Conservation (phyloP, 1,284 basidiomycete species). For the Ceratobasidium papillatum region DNA sequence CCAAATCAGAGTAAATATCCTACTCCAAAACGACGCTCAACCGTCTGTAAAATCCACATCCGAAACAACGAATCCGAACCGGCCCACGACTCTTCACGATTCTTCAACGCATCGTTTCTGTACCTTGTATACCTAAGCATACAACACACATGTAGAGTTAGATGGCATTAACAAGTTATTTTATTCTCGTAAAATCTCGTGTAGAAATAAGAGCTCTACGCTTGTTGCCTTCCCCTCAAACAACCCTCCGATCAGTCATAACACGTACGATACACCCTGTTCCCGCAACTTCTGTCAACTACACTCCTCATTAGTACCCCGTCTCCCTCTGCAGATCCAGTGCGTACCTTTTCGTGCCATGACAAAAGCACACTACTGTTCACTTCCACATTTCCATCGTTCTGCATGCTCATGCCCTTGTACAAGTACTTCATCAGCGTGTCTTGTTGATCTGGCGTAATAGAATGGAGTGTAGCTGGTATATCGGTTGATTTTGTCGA, state of each 20-base stretch:
- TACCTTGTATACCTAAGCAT: slow-evolving; percentile 9
- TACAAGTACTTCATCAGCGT: slow-evolving; percentile 98
- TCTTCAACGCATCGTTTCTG: slow-evolving; percentile 38
- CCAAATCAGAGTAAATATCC: slow-evolving; percentile 25
- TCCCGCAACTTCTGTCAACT: slow-evolving; percentile 95
- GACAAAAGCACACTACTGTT: slow-evolving; percentile 89
- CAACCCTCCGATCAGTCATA: slow-evolving; percentile 91
- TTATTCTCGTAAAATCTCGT: neutral
- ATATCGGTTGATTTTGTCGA: slow-evolving; percentile 95
- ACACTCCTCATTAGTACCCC: slow-evolving; percentile 44
- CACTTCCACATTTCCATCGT: slow-evolving; percentile 72
- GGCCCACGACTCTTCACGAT: slow-evolving; percentile 34
- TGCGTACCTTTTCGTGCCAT: slow-evolving; percentile 93
- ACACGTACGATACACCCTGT: slow-evolving; percentile 97
- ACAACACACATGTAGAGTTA: slow-evolving; percentile 38
- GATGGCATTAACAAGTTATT: slow-evolving; percentile 22
- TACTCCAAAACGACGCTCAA: slow-evolving; percentile 23
- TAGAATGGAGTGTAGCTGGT: slow-evolving; percentile 72
- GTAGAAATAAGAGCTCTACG: neutral
- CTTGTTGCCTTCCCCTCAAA: slow-evolving; percentile 55
- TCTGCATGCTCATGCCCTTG: slow-evolving; percentile 91
- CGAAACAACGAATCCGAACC: slow-evolving; percentile 10
- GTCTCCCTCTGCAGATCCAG: slow-evolving; percentile 1
- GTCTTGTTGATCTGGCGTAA: slow-evolving; percentile 86
- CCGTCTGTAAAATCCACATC: slow-evolving; percentile 21